A percentile compares a stretch with the other conserved stretches of the same genome.
phyloP scores from a whole-genome alignment of 345 rosid genomes.

The Eucalyptus lansdowneana region DNA sequence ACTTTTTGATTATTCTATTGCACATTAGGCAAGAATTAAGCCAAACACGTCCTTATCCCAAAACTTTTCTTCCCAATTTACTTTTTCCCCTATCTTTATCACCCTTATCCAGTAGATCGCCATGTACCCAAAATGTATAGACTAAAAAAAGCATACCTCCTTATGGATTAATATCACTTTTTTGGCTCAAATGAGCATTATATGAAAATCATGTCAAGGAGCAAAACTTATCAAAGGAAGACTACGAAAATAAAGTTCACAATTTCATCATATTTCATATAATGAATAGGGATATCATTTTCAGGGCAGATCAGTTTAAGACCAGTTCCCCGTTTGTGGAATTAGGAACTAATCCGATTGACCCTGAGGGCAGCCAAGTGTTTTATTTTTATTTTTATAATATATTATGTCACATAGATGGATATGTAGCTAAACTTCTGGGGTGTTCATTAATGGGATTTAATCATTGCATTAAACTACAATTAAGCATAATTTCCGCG shows the following conservation, averaged over 20 bases:
- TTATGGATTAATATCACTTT: not conserved
- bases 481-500: not conserved
- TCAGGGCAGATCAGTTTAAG: fast-evolving
- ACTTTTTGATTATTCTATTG: not conserved
- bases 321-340: fast-evolving
- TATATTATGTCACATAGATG: not conserved
- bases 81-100: not conserved
- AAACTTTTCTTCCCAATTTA: not conserved
- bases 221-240: not conserved
- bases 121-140: not conserved
- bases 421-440: not conserved
- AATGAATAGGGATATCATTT: not conserved
- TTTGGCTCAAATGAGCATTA: not conserved
- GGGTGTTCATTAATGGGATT: not conserved
- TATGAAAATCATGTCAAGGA: not conserved
- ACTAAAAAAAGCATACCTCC: not conserved
- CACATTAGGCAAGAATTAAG: not conserved
- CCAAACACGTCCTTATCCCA: not conserved
- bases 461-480: not conserved
- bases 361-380: fast-evolving
- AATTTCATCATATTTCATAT: not conserved
- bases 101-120: not conserved
- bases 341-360: not conserved
- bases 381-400: not conserved
- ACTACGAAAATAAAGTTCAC: not conserved